Evolutionary conservation across 108 stramenopile genomes (phyloP).

Genomic region (Conticribra weissflogii): DNA sequence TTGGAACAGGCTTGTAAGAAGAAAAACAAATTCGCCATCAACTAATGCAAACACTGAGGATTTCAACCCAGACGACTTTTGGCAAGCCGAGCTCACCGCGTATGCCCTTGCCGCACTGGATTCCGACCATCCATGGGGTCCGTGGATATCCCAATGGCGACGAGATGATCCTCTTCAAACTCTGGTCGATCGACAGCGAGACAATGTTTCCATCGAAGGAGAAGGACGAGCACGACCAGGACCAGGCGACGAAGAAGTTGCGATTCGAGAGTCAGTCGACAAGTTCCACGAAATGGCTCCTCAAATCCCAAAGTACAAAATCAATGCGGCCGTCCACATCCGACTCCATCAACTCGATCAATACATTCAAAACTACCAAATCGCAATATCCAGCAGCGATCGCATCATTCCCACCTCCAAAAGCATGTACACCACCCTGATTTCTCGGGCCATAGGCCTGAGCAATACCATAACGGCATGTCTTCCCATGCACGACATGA

Average conservation of each 20-base stretch:
- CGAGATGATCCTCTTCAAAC: constrained; percentile 52
- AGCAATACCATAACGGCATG: constrained; percentile 35
- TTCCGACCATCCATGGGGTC: constrained; percentile 42
- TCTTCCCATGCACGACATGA: constrained; percentile 65
- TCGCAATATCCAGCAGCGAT: too few species aligned
- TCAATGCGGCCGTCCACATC: constrained; percentile 49
- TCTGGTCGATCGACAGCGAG: constrained; percentile 38
- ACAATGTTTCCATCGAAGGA: too few species aligned
- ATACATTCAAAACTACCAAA: constrained; percentile 21
- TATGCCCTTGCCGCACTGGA: constrained; percentile 50
- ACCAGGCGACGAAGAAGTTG: constrained; percentile 36
- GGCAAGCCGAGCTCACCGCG: constrained; percentile 57
- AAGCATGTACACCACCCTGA: constrained; percentile 42
- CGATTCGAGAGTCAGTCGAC: constrained; percentile 20
- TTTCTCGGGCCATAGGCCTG: constrained; percentile 51
- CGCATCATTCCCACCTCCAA: constrained; percentile 33
- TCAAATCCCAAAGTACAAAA: constrained; percentile 30
- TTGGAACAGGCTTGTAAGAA: too few species aligned
- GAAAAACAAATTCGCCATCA: too few species aligned
- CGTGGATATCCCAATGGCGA: constrained; percentile 60
- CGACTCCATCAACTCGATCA: constrained; percentile 41
- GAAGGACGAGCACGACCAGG: too few species aligned
- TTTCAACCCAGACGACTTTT: constrained; percentile 44
- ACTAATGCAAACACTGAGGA: too few species aligned
- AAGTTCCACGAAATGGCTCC: constrained; percentile 47